Percentiles rank a stretch among this genome's conserved stretches.
Evolutionary conservation across 768 basidiomycete species (phyloP).

Genomic region (Leccinum imitatum): DNA sequence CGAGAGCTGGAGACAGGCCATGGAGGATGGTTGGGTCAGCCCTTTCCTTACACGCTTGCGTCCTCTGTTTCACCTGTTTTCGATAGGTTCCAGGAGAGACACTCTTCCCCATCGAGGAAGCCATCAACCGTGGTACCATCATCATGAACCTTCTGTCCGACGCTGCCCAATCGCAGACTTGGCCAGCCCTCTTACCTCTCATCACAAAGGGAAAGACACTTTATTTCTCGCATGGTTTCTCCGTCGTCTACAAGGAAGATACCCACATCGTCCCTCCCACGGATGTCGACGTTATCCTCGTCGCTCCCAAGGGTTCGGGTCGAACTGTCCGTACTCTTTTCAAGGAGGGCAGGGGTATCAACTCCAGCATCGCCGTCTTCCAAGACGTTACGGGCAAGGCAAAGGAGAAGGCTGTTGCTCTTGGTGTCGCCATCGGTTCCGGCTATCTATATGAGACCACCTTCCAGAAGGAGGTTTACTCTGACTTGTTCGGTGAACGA

Average conservation of each 20-base stretch:
- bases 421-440: conserved; percentile 93
- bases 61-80: not conserved
- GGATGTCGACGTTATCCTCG: conserved; percentile 98
- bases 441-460: conserved; percentile 99
- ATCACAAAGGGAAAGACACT: conserved; percentile 99
- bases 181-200: conserved; percentile 84
- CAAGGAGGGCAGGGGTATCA: conserved; percentile 99
- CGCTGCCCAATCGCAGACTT: conserved; percentile 97
- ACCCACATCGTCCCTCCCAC: conserved; percentile 89
- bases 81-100: conserved; percentile 89
- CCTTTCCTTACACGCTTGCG: not conserved
- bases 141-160: conserved; percentile 99
- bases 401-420: conserved; percentile 92
- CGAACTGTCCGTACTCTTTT: conserved; percentile 99
- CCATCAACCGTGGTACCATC: conserved; percentile 93
- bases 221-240: conserved; percentile 99
- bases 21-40: conserved; percentile 92
- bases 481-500: conserved; percentile 98
- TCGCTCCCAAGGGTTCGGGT: conserved; percentile 98
- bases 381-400: conserved; percentile 99
- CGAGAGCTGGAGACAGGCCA: conserved; percentile 94
- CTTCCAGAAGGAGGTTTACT: conserved; percentile 99
- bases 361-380: conserved; percentile 91
- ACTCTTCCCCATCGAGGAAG: conserved; percentile 97
- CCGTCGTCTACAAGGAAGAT: conserved; percentile 96